These are phyloP conservation scores for Hymenoscyphus repandus DNA, from an alignment of 2,329 filamentous ascomycete genomes.

Conservation along the genomic window DNA sequence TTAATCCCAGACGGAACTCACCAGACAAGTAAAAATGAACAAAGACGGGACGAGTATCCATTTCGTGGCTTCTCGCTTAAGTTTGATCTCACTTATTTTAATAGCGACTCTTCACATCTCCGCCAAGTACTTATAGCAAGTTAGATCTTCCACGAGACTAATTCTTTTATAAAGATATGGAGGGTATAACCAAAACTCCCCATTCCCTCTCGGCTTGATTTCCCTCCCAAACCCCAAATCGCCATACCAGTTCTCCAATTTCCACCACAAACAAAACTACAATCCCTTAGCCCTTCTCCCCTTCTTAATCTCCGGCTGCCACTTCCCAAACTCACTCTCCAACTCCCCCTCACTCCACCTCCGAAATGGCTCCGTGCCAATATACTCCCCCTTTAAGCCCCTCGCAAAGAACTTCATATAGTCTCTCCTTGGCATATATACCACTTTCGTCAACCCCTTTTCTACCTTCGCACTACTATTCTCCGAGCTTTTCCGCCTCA, in stretches of 20 bases:
- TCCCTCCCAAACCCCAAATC: background rate
- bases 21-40: too few species aligned
- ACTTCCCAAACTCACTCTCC: slow-evolving; percentile 24
- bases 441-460: slow-evolving; percentile 22
- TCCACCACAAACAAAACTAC: too few species aligned
- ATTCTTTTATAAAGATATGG: background rate
- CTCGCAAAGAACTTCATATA: slow-evolving; percentile 28
- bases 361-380: slow-evolving; percentile 26
- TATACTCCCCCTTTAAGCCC: slow-evolving; percentile 25
- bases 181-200: background rate
- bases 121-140: too few species aligned
- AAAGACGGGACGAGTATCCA: too few species aligned
- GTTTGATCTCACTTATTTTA: too few species aligned
- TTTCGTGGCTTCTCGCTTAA: too few species aligned
- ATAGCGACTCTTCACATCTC: too few species aligned
- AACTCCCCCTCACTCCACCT: slow-evolving; percentile 30
- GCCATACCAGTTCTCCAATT: too few species aligned
- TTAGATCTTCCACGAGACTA: too few species aligned
- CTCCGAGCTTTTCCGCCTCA: slow-evolving; percentile 7
- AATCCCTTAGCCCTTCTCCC: slow-evolving; percentile 4
- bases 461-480: slow-evolving; percentile 8
- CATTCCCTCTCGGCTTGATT: background rate
- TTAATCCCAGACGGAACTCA: too few species aligned
- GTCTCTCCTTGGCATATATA: slow-evolving; percentile 30
- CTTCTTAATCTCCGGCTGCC: slow-evolving; percentile 14